Base-by-base conservation (phyloP, 164 flowering plant species). In the Sextonia rubra region DNA sequence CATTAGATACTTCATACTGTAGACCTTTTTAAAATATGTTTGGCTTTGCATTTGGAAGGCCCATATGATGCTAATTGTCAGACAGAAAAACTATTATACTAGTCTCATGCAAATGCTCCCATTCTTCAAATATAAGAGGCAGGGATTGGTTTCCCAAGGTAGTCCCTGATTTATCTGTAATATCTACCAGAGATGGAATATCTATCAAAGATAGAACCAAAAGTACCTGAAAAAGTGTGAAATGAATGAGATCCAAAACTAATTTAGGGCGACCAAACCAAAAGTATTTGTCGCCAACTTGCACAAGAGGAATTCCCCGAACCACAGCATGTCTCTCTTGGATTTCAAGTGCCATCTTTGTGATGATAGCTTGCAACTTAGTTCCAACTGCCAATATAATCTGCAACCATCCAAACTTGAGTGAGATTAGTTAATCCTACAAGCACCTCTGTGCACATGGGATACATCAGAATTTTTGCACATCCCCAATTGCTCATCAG, bases 261-360 rank as follows among this genome's bases (percentile, higher is more conserved):
- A 93, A 71, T 15, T 77, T 77, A 30, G 98, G 97, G 85, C 89
- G 76, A 58, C 82, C 23, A 71, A 96, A 92, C 99, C 99, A 93
- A 78, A 96, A 96, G 75, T 92, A 83, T 15, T 69, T 74, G 80
- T 96, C 98, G 12, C 92, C 83, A 77, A 91, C 91, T 85, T 91
- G 88, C 44, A 92, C 97, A 63, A 93, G 90, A 17, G 99, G 98
- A 73, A 93, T 93, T 75, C 99, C 98, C 78, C 92, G 97, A 66
- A 96, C 91, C 5, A 93, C 97, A 7, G 95, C 93, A 79, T 96
- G 99, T 74, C 85, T 88, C 76, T 96, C 95, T 77, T 79, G 75
- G 78, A 96, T 96, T 74, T 90, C 97, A 69, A 93, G 68, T 32
- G 99, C 99, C 98, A 96, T 96, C 68, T 82, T 77, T 14, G 93